phyloP scores from a whole-genome alignment of 1,139 yeast species.

The Geotrichum candidum region DNA sequence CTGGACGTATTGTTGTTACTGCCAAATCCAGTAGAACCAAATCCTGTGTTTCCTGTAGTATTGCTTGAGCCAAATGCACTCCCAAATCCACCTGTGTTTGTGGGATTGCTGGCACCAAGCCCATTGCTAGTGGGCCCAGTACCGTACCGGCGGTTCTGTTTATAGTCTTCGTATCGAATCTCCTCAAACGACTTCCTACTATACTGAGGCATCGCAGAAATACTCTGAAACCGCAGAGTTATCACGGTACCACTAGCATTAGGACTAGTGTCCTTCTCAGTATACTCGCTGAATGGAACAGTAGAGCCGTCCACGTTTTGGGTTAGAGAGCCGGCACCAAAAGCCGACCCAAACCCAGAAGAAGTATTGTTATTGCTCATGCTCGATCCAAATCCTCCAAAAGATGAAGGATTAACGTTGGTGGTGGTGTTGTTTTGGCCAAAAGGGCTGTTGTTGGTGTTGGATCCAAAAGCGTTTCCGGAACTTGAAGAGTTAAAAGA shows the following conservation, averaged over 20 bases:
- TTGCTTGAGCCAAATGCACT: neutral
- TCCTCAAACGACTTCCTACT: constrained; percentile 78
- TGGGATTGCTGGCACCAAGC: constrained; percentile 1
- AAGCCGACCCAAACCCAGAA: neutral
- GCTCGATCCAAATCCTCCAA: constrained; percentile 25
- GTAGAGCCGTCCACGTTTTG: constrained; percentile 15
- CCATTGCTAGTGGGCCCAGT: constrained; percentile 27
- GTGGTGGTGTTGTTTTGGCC: constrained; percentile 22
- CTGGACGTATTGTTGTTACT: neutral
- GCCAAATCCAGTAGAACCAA: neutral
- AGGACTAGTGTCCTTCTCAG: constrained; percentile 65
- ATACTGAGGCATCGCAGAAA: constrained; percentile 88
- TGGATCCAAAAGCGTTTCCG: constrained; percentile 14
- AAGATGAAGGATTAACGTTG: constrained; percentile 21
- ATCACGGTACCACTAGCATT: constrained; percentile 26
- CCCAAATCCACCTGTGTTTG: neutral
- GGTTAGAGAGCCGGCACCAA: neutral
- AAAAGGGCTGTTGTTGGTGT: neutral
- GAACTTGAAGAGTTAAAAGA: neutral
- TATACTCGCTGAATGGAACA: constrained; percentile 50
- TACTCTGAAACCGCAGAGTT: constrained; percentile 62
- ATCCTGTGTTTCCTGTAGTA: neutral
- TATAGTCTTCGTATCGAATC: constrained; percentile 81
- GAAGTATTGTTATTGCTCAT: constrained; percentile 31
- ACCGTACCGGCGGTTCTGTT: constrained; percentile 62